A percentile compares a stretch with the other conserved stretches of the same genome.
These are phyloP conservation scores for Pichia sp. DNA, from an alignment of 1,139 yeast species.

Conservation along the genomic window DNA sequence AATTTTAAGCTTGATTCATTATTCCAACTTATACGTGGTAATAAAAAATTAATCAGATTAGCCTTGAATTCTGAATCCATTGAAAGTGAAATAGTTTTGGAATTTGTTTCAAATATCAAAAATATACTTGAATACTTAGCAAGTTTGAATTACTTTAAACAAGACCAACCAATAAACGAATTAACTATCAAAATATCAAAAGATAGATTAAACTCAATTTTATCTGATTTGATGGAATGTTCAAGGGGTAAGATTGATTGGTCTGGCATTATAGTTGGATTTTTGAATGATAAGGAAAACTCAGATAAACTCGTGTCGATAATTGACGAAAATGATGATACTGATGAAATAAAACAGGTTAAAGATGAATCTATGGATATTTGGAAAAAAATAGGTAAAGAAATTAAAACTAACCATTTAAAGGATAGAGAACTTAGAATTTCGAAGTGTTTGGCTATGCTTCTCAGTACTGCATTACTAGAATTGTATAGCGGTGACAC, in stretches of 20 bases:
- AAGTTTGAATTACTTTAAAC: slow-evolving; percentile 8
- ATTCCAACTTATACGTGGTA: slow-evolving; percentile 50
- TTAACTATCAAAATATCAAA: slow-evolving; percentile 38
- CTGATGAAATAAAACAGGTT: slow-evolving; percentile 6
- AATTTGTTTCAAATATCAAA: slow-evolving; percentile 32
- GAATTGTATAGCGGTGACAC: slow-evolving; percentile 73
- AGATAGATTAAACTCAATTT: slow-evolving; percentile 59
- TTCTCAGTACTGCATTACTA: slow-evolving; percentile 70
- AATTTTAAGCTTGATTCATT: slow-evolving; percentile 68
- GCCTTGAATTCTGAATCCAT: slow-evolving; percentile 1
- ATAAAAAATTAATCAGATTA: slow-evolving; percentile 26
- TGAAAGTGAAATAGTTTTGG: background rate
- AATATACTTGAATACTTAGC: slow-evolving; percentile 42
- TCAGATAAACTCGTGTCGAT: background rate
- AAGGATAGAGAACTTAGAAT: slow-evolving; percentile 4
- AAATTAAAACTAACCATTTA: background rate
- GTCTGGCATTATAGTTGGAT: slow-evolving; percentile 41
- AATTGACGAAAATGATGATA: slow-evolving; percentile 1
- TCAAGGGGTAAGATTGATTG: slow-evolving; percentile 40
- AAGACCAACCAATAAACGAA: slow-evolving; percentile 26
- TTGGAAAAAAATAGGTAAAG: slow-evolving; percentile 4
- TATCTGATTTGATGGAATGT: slow-evolving; percentile 49
- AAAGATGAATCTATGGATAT: slow-evolving; percentile 4
- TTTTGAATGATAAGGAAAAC: slow-evolving; percentile 25
- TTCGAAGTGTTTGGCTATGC: slow-evolving; percentile 48